Conservation (phyloP, 2,329 filamentous ascomycete genomes). For the Alternaria sp. region DNA sequence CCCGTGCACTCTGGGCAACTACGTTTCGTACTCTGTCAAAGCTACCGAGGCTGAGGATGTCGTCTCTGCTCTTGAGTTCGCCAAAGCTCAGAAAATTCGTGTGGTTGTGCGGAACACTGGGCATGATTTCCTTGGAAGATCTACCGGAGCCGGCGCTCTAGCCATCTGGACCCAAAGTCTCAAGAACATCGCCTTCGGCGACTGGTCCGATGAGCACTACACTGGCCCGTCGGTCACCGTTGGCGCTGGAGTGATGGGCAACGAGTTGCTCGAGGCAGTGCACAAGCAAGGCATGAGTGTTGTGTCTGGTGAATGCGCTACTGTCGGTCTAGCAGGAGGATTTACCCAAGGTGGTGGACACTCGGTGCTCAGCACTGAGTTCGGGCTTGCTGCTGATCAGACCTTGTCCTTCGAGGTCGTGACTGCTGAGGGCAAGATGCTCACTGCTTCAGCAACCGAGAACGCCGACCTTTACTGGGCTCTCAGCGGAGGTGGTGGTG, state of each 20-base stretch:
- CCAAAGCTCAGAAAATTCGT: conserved; percentile 32
- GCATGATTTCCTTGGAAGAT: conserved; percentile 39
- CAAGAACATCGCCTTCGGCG: conserved; percentile 27
- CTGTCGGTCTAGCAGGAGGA: conserved; percentile 44
- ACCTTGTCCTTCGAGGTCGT: conserved; percentile 41
- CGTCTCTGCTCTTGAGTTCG: conserved; percentile 29
- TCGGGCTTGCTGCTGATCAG: conserved; percentile 42
- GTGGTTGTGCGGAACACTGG: conserved; percentile 26
- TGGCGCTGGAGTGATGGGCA: conserved; percentile 37
- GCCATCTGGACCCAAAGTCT: conserved; percentile 41
- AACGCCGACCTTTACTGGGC: conserved; percentile 49
- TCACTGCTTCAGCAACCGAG: conserved; percentile 36
- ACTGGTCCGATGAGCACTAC: conserved; percentile 32
- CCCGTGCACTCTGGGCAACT: conserved; percentile 28
- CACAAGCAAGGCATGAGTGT: conserved; percentile 25
- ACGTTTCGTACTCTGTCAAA: conserved; percentile 46
- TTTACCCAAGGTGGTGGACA: conserved; percentile 43
- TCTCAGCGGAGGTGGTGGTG: conserved; percentile 40
- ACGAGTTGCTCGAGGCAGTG: conserved; percentile 31
- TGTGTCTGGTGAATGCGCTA: conserved; percentile 40
- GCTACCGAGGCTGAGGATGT: conserved; percentile 13
- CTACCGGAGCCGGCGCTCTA: conserved; percentile 38
- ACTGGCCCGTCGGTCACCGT: conserved; percentile 34
- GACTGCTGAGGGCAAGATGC: conserved; percentile 35
- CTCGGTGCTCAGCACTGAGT: conserved; percentile 22